phyloP scores from a whole-genome alignment of 2,329 filamentous ascomycete species.

The Neofusicoccum ribis region DNA sequence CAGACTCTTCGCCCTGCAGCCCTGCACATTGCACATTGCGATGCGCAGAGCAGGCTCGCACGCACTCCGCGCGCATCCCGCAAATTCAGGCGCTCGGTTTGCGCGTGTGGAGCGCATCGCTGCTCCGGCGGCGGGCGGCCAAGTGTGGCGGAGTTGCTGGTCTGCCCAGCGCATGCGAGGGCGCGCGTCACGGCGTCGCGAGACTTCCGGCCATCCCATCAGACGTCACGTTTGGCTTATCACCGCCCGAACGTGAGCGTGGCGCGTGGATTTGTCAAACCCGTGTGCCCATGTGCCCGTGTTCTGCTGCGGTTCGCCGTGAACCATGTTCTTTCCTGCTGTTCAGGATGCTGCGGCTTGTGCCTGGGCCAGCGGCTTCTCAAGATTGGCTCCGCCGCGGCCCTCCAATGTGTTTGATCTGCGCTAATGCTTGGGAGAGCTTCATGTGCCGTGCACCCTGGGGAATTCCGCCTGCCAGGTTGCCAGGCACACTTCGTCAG shows the following conservation, averaged over 20 bases:
- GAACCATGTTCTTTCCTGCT: neutral
- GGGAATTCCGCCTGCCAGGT: too few species aligned
- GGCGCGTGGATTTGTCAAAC: neutral
- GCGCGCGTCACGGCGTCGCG: neutral
- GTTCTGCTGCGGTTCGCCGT: neutral
- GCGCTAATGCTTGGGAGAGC: too few species aligned
- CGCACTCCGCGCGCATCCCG: too few species aligned
- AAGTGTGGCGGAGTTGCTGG: slow-evolving; percentile 6
- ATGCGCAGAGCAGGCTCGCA: neutral
- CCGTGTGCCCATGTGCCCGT: neutral
- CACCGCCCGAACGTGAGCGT: neutral
- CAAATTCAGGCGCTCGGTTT: too few species aligned
- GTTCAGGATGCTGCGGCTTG: neutral
- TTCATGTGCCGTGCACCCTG: too few species aligned
- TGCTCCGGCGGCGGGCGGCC: neutral
- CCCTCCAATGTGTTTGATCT: too few species aligned
- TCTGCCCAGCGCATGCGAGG: neutral
- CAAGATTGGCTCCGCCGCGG: too few species aligned
- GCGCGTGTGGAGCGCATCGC: neutral
- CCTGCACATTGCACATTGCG: too few species aligned
- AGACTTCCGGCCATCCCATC: slow-evolving; percentile 9
- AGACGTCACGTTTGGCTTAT: slow-evolving; percentile 5
- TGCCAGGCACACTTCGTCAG: neutral
- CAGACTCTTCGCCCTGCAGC: neutral
- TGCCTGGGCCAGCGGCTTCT: neutral